Conservation (phyloP, 495 filamentous ascomycete genomes). For the Hypoxylon fragiforme region DNA sequence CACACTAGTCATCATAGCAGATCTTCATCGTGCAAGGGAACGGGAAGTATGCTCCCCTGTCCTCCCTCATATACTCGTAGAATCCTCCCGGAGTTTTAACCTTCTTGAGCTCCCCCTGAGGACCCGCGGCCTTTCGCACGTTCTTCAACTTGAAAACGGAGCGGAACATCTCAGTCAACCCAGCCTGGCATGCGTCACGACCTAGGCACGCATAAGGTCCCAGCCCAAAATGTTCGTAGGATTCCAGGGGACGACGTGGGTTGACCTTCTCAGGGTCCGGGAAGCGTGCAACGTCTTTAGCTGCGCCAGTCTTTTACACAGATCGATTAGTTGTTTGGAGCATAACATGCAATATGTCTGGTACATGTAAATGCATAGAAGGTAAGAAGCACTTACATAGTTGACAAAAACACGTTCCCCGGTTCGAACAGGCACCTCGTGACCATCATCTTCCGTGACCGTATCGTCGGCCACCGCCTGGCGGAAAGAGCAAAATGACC, state of each 20-base stretch:
- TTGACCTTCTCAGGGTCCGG: constrained; percentile 68
- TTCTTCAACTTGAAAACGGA: constrained; percentile 64
- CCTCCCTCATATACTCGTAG: constrained; percentile 72
- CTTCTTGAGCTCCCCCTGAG: constrained; percentile 74
- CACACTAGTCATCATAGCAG: constrained; percentile 53
- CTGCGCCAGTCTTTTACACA: constrained; percentile 58
- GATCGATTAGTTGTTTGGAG: constrained; percentile 52
- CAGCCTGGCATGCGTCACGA: constrained; percentile 61
- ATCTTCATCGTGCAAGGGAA: constrained; percentile 74
- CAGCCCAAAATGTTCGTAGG: constrained; percentile 68
- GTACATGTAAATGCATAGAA: constrained; percentile 47
- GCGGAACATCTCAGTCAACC: constrained; percentile 68
- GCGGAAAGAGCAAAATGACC: constrained; percentile 55
- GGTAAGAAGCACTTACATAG: constrained; percentile 51
- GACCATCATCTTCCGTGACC: constrained; percentile 56
- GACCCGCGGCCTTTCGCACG: constrained; percentile 70
- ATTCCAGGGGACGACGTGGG: constrained; percentile 66
- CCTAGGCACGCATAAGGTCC: constrained; percentile 67
- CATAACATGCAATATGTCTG: constrained; percentile 56
- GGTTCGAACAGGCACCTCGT: constrained; percentile 44
- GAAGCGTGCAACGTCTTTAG: constrained; percentile 65
- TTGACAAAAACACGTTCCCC: constrained; percentile 52
- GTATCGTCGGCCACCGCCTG: constrained; percentile 49
- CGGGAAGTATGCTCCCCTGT: constrained; percentile 69
- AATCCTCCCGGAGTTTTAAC: constrained; percentile 61